Evolutionary conservation across 148 eudicot genomes (phyloP).

Genomic region (Euryodendron excelsum): DNA sequence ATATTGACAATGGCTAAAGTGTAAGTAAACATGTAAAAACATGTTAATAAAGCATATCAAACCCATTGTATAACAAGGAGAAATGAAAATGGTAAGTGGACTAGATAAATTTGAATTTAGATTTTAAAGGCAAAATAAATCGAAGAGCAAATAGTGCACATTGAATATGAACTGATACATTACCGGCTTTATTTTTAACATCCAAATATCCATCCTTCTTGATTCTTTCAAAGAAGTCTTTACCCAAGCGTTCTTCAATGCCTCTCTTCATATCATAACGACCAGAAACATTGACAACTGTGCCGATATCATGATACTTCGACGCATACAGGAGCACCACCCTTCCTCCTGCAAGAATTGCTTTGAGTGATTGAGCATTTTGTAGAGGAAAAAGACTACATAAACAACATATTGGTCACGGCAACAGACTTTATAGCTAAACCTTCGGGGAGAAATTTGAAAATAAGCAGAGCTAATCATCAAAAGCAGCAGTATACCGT

Average conservation of each 20-base stretch:
- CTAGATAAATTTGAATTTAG: neutral
- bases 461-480: neutral
- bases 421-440: neutral
- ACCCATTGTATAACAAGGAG: neutral
- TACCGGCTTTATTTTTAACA: constrained; percentile 56
- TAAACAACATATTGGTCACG: neutral
- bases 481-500: too few species aligned
- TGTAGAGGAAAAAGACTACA: constrained; percentile 5
- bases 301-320: constrained; percentile 66
- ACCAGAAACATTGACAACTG: constrained; percentile 75
- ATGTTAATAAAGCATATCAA: neutral
- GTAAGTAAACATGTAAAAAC: neutral
- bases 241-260: constrained; percentile 62
- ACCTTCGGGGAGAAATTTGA: neutral
- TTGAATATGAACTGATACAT: too few species aligned
- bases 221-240: constrained; percentile 57
- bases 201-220: constrained; percentile 71
- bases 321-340: constrained; percentile 88
- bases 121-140: neutral
- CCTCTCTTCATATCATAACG: constrained; percentile 73
- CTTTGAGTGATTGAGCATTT: constrained; percentile 1
- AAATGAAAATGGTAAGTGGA: neutral
- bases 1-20: neutral
- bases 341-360: constrained; percentile 60
- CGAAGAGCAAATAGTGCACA: neutral